Evolutionary conservation across 208 protist species (phyloP).

Genomic region (Trypanosoma melophagium): DNA sequence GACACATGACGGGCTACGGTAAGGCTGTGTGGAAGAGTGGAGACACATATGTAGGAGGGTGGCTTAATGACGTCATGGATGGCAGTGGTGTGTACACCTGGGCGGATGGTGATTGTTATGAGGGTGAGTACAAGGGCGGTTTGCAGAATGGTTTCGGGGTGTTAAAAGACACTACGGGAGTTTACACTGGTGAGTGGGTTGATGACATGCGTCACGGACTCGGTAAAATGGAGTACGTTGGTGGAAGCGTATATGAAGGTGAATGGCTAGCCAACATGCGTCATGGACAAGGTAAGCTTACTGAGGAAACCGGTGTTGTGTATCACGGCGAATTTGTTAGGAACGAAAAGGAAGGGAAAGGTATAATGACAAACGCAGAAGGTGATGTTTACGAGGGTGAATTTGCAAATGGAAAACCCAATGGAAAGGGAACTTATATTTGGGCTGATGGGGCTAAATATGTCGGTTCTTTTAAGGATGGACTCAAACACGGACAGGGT

Average conservation of each 20-base stretch:
- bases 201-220: slow-evolving; percentile 81
- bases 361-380: slow-evolving; percentile 65
- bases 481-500: slow-evolving; percentile 81
- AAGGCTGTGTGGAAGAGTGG: slow-evolving; percentile 75
- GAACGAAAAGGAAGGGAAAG: slow-evolving; percentile 78
- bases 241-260: slow-evolving; percentile 83
- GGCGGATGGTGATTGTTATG: slow-evolving; percentile 77
- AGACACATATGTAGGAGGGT: slow-evolving; percentile 82
- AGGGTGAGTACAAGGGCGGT: slow-evolving; percentile 61
- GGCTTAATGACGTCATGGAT: slow-evolving; percentile 71
- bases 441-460: slow-evolving; percentile 83
- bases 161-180: slow-evolving; percentile 74
- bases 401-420: slow-evolving; percentile 66
- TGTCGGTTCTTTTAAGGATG: slow-evolving; percentile 82
- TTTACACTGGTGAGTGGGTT: slow-evolving; percentile 85
- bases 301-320: slow-evolving; percentile 44
- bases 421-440: slow-evolving; percentile 76
- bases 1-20: slow-evolving; percentile 73
- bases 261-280: slow-evolving; percentile 84
- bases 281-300: slow-evolving; percentile 79
- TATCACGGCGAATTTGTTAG: slow-evolving; percentile 79
- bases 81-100: slow-evolving; percentile 77
- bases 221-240: slow-evolving; percentile 74
- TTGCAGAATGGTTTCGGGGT: slow-evolving; percentile 72
- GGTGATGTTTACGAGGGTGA: slow-evolving; percentile 86